Evolutionary conservation across 306 rosid genomes (phyloP).

Genomic region (Medicago lupulina): DNA sequence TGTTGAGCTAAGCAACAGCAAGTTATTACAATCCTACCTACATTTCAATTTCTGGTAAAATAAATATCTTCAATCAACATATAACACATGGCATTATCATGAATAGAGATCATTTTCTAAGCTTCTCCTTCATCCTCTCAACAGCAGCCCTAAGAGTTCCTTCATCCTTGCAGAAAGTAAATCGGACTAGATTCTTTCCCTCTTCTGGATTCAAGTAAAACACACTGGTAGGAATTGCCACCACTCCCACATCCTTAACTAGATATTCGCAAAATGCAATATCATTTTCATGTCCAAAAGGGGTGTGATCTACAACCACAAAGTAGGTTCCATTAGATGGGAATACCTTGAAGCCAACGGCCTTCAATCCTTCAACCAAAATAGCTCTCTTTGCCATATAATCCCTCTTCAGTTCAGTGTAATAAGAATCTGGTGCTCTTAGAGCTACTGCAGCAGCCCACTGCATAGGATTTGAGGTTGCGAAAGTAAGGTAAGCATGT

Average conservation of each 20-base stretch:
- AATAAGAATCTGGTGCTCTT: constrained; percentile 89
- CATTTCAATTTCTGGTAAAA: constrained; percentile 44
- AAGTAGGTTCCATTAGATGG: constrained; percentile 94
- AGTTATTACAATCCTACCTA: constrained; percentile 37
- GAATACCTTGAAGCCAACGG: constrained; percentile 82
- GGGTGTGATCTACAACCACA: constrained; percentile 91
- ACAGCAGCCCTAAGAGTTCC: constrained; percentile 83
- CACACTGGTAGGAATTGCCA: constrained; percentile 90
- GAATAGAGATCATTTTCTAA: constrained; percentile 58
- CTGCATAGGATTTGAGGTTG: constrained; percentile 88
- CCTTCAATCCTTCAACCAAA: constrained; percentile 82
- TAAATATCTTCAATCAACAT: constrained; percentile 56
- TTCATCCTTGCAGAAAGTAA: constrained; percentile 94
- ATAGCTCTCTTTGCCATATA: constrained; percentile 78
- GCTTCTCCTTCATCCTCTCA: constrained; percentile 88
- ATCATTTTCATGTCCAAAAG: constrained; percentile 84
- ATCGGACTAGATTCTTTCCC: constrained; percentile 87
- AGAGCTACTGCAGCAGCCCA: constrained; percentile 91
- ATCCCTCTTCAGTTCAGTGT: constrained; percentile 72
- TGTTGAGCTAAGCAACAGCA: constrained; percentile 26
- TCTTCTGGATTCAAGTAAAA: constrained; percentile 95
- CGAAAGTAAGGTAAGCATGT: constrained; percentile 73
- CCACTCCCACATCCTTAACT: constrained; percentile 92
- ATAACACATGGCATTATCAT: constrained; percentile 8
- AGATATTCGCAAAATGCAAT: constrained; percentile 86